Evolutionary conservation across 345 rosid genomes (phyloP).

Genomic region (Excoecaria cochinchinensis): DNA sequence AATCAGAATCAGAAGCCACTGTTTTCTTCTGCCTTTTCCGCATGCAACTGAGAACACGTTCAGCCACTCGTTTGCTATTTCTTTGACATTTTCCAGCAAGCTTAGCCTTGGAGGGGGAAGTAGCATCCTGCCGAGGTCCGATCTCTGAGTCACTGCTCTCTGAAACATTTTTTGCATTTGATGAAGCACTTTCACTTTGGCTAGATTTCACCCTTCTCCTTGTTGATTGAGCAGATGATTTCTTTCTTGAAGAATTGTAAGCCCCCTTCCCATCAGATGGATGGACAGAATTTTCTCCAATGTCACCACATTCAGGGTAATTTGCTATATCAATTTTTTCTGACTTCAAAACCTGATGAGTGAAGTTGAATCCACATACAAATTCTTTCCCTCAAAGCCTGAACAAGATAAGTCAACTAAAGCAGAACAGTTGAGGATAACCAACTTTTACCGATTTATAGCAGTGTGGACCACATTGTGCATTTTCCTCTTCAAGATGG

Average conservation of each 20-base stretch:
- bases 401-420: slow-evolving; percentile 13
- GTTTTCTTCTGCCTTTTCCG: slow-evolving; percentile 82
- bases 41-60: slow-evolving; percentile 68
- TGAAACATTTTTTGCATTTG: slow-evolving; percentile 70
- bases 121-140: slow-evolving; percentile 53
- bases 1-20: slow-evolving; percentile 71
- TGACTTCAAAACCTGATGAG: slow-evolving; percentile 57
- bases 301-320: slow-evolving; percentile 39
- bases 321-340: slow-evolving; percentile 37
- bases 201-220: slow-evolving; percentile 55
- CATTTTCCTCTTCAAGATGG: slow-evolving; percentile 60
- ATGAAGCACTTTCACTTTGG: slow-evolving; percentile 93
- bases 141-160: slow-evolving; percentile 91
- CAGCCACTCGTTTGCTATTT: slow-evolving; percentile 88
- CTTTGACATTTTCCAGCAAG: slow-evolving; percentile 65
- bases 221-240: slow-evolving; percentile 45
- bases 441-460: slow-evolving; percentile 55
- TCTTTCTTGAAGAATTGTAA: slow-evolving; percentile 49
- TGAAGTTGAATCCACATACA: slow-evolving; percentile 20
- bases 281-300: slow-evolving; percentile 49
- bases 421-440: slow-evolving; percentile 7
- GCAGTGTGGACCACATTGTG: slow-evolving; percentile 76
- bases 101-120: slow-evolving; percentile 63
- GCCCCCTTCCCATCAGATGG: slow-evolving; percentile 55
- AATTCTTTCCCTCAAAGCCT: slow-evolving; percentile 5